Conservation (phyloP, 345 rosid species). For the Eucalyptus curtisii region DNA sequence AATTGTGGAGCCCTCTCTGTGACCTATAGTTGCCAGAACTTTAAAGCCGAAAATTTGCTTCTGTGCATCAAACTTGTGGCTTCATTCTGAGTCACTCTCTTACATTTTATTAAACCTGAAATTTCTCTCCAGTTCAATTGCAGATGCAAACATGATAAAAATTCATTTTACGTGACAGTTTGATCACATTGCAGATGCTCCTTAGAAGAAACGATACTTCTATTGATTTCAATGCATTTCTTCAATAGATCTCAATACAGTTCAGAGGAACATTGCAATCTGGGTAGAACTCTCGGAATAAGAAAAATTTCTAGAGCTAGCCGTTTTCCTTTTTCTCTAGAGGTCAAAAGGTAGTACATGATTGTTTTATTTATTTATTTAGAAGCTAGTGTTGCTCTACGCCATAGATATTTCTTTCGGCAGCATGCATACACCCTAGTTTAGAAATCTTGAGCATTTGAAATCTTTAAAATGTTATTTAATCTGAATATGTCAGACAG, state of each 20-base stretch:
- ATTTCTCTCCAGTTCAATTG: neutral
- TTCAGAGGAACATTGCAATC: neutral
- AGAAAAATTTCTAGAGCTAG: neutral
- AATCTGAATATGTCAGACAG: neutral
- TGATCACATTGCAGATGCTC: neutral
- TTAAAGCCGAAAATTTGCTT: neutral
- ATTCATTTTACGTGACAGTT: neutral
- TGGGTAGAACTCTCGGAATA: neutral
- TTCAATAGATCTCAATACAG: neutral
- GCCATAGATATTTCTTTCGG: neutral
- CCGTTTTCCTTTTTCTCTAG: neutral
- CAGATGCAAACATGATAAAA: neutral
- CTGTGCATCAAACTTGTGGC: neutral
- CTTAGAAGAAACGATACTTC: neutral
- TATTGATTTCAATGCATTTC: neutral
- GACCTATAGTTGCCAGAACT: fast-evolving
- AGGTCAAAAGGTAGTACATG: neutral
- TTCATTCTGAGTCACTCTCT: neutral
- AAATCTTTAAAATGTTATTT: neutral
- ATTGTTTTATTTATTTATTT: too few relatives aligned
- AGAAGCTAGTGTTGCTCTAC: neutral
- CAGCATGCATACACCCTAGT: neutral
- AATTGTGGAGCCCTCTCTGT: neutral
- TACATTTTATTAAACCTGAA: neutral
- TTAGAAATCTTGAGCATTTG: neutral